These are phyloP conservation scores for Chrysoporthe puriensis DNA, from an alignment of 2,329 filamentous ascomycete genomes.

Conservation along the genomic window DNA sequence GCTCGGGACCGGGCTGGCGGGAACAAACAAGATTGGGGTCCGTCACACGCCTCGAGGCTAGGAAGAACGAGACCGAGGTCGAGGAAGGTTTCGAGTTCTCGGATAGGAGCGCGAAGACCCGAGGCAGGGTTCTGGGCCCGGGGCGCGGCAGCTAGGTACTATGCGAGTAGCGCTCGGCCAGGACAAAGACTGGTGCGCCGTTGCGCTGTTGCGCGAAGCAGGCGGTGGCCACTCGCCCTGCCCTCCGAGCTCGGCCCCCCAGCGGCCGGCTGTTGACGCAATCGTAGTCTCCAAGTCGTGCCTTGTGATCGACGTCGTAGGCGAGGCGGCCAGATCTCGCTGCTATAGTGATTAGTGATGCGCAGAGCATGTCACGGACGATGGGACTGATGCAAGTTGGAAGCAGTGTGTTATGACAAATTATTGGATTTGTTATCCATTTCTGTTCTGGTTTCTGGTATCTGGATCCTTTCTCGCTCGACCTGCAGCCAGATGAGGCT, in stretches of 20 bases:
- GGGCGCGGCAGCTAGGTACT: too few relatives aligned
- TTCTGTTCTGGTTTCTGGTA: neutral
- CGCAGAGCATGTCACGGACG: neutral
- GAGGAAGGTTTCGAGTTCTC: too few relatives aligned
- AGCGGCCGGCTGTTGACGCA: constrained; percentile 3
- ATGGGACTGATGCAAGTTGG: neutral
- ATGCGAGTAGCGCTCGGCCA: neutral
- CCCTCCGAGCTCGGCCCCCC: constrained; percentile 1
- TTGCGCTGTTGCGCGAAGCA: neutral
- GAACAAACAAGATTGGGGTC: too few relatives aligned
- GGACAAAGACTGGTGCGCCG: neutral
- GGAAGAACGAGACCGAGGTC: too few relatives aligned
- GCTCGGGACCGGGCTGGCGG: too few relatives aligned
- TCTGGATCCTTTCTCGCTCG: neutral
- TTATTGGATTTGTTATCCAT: neutral
- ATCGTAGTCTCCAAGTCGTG: neutral
- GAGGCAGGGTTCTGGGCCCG: neutral
- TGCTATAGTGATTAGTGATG: neutral
- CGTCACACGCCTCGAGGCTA: too few relatives aligned
- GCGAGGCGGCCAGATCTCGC: neutral
- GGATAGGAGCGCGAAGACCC: neutral
- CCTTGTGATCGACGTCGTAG: neutral
- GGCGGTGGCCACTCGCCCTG: neutral
- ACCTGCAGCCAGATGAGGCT: constrained; percentile 9
- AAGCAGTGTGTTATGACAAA: neutral